Evolutionary conservation across 2,329 filamentous ascomycete genomes (phyloP), one percentile per base, ranked within the genome.

Genomic region (Alternaria ethzedia): DNA sequence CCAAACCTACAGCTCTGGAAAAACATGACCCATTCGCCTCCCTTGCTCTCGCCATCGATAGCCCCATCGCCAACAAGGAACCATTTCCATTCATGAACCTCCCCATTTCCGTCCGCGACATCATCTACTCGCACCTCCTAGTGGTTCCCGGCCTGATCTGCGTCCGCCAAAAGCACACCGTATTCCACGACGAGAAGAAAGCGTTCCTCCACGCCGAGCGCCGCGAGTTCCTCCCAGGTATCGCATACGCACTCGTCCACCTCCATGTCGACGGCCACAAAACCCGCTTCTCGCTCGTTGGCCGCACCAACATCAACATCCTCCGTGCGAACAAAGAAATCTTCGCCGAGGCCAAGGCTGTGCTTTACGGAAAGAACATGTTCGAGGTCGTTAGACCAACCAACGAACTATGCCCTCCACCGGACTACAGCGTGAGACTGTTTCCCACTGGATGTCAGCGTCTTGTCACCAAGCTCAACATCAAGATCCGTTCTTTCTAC

Each of bases 311-410:
- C 50, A 54, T 67, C 23, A 56, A 55, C 47, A 75, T 83, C 25
- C 74, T 83, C 8, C 68, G 75, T 13, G 69, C 67, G 7, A 81
- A 69, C 65, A 79, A 79, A 50, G 72, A 79, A 11, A 67, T 83
- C 57, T 76, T 81, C 69, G 70, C 73, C 57, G 81, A 84, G 70
- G 76, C 81, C 7, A 78, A 76, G n/a, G 70, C 70, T 6, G 68
- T 82, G 15, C 72, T 84, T 15, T 83, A 83, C 68, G 73, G 75
- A 50, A 73, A 75, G 25, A 83, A 83, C 60, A 61, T 63, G 17
- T 82, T 83, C 67, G 73, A 73, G 1, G 64, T 78, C 46, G 43
- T 63, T 28, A 70, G 68, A 43, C 68, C 72, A 0, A 73, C 57
- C 5, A 58, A 59, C 4, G 75, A 78, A 20, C 32, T 70, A 8